Conservation (phyloP, 495 filamentous ascomycete species). For the Trichoderma virens region DNA sequence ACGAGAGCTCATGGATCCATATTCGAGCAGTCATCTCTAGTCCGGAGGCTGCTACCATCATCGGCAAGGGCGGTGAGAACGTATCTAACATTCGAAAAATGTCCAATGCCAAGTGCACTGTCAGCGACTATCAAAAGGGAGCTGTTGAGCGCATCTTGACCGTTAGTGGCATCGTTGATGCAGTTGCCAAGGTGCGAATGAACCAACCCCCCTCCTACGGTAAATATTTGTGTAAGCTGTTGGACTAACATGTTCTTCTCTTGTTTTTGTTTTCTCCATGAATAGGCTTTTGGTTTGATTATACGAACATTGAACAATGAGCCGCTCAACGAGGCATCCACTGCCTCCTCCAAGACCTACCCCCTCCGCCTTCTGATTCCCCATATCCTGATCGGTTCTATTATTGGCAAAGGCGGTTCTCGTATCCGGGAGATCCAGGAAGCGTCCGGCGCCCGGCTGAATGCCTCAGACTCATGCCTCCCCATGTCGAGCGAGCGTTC, state of each 20-base stretch:
- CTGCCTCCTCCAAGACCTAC: conserved; percentile 90
- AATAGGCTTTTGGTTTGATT: conserved; percentile 91
- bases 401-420: conserved; percentile 92
- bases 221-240: too few relatives aligned
- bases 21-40: conserved; percentile 93
- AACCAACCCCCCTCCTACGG: not conserved
- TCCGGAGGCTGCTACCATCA: conserved; percentile 84
- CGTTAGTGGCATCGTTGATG: conserved; percentile 90
- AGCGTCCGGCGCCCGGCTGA: conserved; percentile 89
- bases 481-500: conserved; percentile 93
- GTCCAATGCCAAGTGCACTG: conserved; percentile 94
- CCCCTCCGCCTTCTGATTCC: conserved; percentile 91
- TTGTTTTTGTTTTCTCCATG: conserved; percentile 10
- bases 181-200: conserved; percentile 79
- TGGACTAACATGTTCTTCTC: too few relatives aligned
- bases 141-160: conserved; percentile 96
- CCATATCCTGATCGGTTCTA: conserved; percentile 94
- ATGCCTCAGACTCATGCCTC: conserved; percentile 90
- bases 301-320: conserved; percentile 98
- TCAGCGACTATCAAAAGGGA: conserved; percentile 94
- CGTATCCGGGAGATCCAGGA: conserved; percentile 98
- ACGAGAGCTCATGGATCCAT: conserved; percentile 95
- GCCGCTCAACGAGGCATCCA: conserved; percentile 75
- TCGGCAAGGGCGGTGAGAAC: conserved; percentile 93
- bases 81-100: conserved; percentile 80